Conservation (phyloP, 2,329 filamentous ascomycete species). For the Aspergillus amoenus region DNA sequence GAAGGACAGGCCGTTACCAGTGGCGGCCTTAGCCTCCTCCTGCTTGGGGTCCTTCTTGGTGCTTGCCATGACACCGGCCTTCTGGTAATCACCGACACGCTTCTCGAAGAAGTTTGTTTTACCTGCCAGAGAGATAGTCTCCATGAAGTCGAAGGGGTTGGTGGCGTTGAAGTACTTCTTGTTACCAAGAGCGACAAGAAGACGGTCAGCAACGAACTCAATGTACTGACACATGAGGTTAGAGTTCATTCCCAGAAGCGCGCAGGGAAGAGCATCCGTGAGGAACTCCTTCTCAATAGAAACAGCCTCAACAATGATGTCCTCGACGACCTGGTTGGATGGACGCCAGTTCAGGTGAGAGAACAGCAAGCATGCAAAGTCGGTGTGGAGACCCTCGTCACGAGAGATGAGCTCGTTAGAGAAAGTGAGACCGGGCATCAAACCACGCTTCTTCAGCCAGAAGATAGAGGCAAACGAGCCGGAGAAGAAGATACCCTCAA, state of each 20-base stretch:
- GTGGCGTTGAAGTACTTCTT: constrained; percentile 86
- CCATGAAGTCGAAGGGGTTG: constrained; percentile 99
- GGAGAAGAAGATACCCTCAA: constrained; percentile 99
- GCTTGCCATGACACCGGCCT: constrained; percentile 96
- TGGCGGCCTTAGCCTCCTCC: constrained; percentile 45
- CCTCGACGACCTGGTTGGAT: constrained; percentile 73
- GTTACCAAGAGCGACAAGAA: constrained; percentile 90
- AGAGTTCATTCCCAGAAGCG: constrained; percentile 95
- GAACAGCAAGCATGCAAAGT: constrained; percentile 97
- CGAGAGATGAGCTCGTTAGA: constrained; percentile 99
- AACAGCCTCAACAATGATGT: constrained; percentile 93
- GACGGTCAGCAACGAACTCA: constrained; percentile 96
- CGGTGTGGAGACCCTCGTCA: constrained; percentile 98
- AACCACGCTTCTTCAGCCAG: constrained; percentile 99
- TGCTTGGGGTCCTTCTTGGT: constrained; percentile 66
- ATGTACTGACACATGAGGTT: constrained; percentile 99
- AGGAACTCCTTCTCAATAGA: constrained; percentile 96
- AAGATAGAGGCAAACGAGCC: constrained; percentile 99
- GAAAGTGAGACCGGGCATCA: constrained; percentile 98
- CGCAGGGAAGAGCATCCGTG: constrained; percentile 89
- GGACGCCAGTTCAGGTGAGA: constrained; percentile 95
- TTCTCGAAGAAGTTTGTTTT: constrained; percentile 99
- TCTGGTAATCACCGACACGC: constrained; percentile 98
- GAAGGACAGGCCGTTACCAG: constrained; percentile 77
- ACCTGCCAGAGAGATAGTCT: constrained; percentile 97